Base-by-base conservation (phyloP, 2,329 filamentous ascomycete species). In the Byssothecium circinans region DNA sequence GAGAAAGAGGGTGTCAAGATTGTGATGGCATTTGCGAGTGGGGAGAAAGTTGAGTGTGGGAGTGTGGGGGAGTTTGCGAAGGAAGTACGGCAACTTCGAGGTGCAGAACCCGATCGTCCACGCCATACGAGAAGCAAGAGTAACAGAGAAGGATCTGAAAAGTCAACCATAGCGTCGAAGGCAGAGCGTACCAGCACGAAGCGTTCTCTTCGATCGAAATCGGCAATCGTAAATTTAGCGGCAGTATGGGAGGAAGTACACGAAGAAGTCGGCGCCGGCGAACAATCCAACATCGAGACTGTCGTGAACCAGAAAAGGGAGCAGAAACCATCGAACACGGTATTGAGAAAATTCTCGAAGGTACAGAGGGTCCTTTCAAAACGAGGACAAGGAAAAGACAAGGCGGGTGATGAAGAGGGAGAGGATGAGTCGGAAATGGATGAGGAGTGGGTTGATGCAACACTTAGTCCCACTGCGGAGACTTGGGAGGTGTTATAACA, bases 1-100 rank as follows among this genome's bases (percentile, higher is more conserved):
- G 42, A 43, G 19, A 50, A 38, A 30, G 40, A 45, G 8, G 48
- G 36, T 11, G 37, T 47, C 7, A 53, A 32, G 33, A 54, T 62
- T 19, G 20, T 25, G 10, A 29, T 51, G 38, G 42, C 27, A 20
- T 14, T 18, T 19, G 29, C 6, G 17, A 30, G 35, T 43, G 39
- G 34, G 20, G 38, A 34, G 25, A 25, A 38, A 25, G 42, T 45
- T 4, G 25, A 42, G 23, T 42, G 39, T 17, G 30, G 33, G n/a
- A 25, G 44, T 15, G 25, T 19, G 18, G 35, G 23, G 7, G 17
- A 29, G 3, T 46, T 50, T 23, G 17, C 8, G 14, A 4, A 12
- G 19, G 40, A 22, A 30, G 11, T 41, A 30, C 19, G 15, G 5
- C 14, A 33, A 12, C 15, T n/a, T 17, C 15, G 14, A 33, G 12